These are phyloP conservation scores for Tolypocladium endophyticum DNA, from an alignment of 2,329 filamentous ascomycete species.

Conservation along the genomic window DNA sequence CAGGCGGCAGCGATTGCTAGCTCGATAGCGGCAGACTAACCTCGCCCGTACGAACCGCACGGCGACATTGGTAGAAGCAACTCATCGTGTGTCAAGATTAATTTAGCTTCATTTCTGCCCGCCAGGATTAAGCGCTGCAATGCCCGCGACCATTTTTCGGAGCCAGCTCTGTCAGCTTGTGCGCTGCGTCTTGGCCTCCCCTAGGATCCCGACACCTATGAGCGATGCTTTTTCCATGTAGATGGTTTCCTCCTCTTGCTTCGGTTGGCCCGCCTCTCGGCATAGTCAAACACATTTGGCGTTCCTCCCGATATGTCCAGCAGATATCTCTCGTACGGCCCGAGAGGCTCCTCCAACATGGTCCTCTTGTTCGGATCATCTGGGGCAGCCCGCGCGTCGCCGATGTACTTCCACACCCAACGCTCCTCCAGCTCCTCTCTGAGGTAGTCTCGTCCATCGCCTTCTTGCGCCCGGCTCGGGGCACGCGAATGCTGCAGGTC, in stretches of 20 bases:
- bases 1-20: too few species aligned
- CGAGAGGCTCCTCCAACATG: slow-evolving; percentile 43
- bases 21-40: too few species aligned
- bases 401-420: slow-evolving; percentile 46
- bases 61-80: too few species aligned
- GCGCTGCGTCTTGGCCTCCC: background rate
- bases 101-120: too few species aligned
- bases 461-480: background rate
- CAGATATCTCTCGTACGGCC: slow-evolving; percentile 40
- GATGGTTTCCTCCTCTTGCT: slow-evolving; percentile 5
- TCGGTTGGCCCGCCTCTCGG: slow-evolving; percentile 15
- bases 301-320: slow-evolving; percentile 31
- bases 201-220: background rate
- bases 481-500: background rate
- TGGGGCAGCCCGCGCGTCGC: slow-evolving; percentile 30
- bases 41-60: too few species aligned
- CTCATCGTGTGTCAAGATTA: too few species aligned
- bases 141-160: background rate
- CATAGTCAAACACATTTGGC: slow-evolving; percentile 32
- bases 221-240: background rate
- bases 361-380: slow-evolving; percentile 24
- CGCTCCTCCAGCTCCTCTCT: slow-evolving; percentile 19
- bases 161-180: background rate
- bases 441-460: slow-evolving; percentile 7
- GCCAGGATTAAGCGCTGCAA: background rate